These are phyloP conservation scores for Coemansia javaensis DNA, from an alignment of 192 early-diverging fungal species.

Conservation along the genomic window DNA sequence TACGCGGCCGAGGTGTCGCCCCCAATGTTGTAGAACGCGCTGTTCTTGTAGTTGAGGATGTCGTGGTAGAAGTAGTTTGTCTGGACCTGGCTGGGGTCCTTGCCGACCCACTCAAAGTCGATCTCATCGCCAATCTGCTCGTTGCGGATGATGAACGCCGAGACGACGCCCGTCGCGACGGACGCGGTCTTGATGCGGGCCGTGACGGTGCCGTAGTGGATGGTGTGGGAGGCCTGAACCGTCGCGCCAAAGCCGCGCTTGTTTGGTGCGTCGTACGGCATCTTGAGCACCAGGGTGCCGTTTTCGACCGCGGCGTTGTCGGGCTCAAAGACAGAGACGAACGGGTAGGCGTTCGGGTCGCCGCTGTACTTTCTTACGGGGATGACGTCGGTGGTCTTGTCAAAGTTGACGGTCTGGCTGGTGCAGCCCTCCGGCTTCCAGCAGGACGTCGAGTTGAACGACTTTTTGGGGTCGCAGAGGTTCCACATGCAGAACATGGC, in stretches of 20 bases:
- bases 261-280: slow-evolving; percentile 31
- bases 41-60: slow-evolving; percentile 54
- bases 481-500: slow-evolving; percentile 46
- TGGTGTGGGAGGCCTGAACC: slow-evolving; percentile 28
- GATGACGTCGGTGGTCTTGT: slow-evolving; percentile 18
- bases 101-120: slow-evolving; percentile 66
- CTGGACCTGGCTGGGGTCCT: slow-evolving; percentile 51
- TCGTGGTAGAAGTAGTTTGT: slow-evolving; percentile 63
- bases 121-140: slow-evolving; percentile 58
- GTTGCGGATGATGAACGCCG: slow-evolving; percentile 54
- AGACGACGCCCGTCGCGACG: slow-evolving; percentile 53
- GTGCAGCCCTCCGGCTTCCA: slow-evolving; percentile 40
- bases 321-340: slow-evolving; percentile 47
- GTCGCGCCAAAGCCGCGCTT: slow-evolving; percentile 58
- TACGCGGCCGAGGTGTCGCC: slow-evolving; percentile 40
- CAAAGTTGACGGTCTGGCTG: slow-evolving; percentile 29
- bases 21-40: slow-evolving; percentile 27
- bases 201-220: slow-evolving; percentile 59
- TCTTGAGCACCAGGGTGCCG: slow-evolving; percentile 38
- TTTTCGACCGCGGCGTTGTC: slow-evolving; percentile 23
- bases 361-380: slow-evolving; percentile 20
- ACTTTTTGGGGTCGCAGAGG: slow-evolving; percentile 28
- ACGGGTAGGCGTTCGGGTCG: slow-evolving; percentile 32
- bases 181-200: slow-evolving; percentile 60
- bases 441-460: slow-evolving; percentile 45